phyloP scores from a whole-genome alignment of 2,329 filamentous ascomycete genomes.

The Aspergillus spinulosporus region DNA sequence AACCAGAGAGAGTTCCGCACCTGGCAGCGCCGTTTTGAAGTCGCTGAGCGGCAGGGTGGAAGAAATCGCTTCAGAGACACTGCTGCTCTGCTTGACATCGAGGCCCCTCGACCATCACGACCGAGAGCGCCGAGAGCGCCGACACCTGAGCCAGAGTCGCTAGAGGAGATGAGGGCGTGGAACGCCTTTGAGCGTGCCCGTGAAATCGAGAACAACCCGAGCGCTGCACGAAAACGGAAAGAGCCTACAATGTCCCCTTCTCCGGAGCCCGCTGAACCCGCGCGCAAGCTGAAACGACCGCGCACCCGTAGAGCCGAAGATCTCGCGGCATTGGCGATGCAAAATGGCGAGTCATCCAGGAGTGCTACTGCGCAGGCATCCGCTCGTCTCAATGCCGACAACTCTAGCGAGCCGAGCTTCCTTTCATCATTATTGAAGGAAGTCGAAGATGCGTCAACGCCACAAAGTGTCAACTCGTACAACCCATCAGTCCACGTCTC shows the following conservation, averaged over 20 bases:
- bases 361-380: conserved; percentile 33
- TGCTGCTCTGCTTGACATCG: conserved; percentile 60
- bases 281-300: conserved; percentile 84
- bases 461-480: conserved; percentile 31
- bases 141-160: conserved; percentile 65
- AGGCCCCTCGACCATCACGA: conserved; percentile 44
- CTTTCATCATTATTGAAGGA: conserved; percentile 84
- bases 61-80: conserved; percentile 70
- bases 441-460: conserved; percentile 62
- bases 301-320: conserved; percentile 70
- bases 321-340: conserved; percentile 47
- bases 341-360: conserved; percentile 43
- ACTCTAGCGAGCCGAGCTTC: conserved; percentile 68
- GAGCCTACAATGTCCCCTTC: conserved; percentile 76
- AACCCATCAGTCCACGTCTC: conserved; percentile 35
- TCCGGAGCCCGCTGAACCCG: conserved; percentile 63
- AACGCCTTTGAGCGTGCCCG: conserved; percentile 84
- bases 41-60: conserved; percentile 77
- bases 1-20: conserved; percentile 62
- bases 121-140: conserved; percentile 41
- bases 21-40: conserved; percentile 81
- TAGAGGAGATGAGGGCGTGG: conserved; percentile 84
- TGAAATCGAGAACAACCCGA: conserved; percentile 60
- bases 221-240: conserved; percentile 51
- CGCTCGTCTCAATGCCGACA: conserved; percentile 37